A percentile compares a stretch with the other conserved stretches of the same genome.
Conservation (phyloP, 768 basidiomycete species). For the Leccinum aurantiacum region DNA sequence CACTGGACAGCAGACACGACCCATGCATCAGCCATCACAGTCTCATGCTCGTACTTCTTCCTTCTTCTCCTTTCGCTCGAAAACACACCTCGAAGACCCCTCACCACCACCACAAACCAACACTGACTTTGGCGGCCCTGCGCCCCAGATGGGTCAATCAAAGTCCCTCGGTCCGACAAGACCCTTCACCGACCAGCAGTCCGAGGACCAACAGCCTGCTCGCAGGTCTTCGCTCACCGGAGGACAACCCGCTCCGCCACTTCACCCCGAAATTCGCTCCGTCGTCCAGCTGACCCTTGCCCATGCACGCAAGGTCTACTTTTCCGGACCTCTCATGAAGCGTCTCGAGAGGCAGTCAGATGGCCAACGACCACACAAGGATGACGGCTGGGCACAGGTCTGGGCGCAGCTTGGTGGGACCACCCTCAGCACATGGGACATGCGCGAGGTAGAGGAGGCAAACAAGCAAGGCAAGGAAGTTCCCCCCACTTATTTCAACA, state of each 20-base stretch:
- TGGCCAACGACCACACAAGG: constrained; percentile 65
- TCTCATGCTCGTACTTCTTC: constrained; percentile 58
- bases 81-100: constrained; percentile 29
- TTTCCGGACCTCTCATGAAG: constrained; percentile 79
- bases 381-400: constrained; percentile 80
- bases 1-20: constrained; percentile 23
- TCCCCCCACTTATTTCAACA: constrained; percentile 84
- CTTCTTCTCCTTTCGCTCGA: constrained; percentile 62
- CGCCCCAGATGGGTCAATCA: constrained; percentile 35
- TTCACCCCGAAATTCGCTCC: constrained; percentile 83
- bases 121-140: constrained; percentile 19
- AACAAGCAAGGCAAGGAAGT: constrained; percentile 78
- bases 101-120: constrained; percentile 15
- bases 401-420: constrained; percentile 92
- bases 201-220: constrained; percentile 24
- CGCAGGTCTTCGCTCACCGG: constrained; percentile 23
- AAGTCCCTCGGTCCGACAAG: constrained; percentile 31
- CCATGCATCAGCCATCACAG: constrained; percentile 27
- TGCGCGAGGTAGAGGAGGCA: constrained; percentile 84
- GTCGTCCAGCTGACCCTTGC: constrained; percentile 71
- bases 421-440: constrained; percentile 89
- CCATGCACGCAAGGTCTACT: constrained; percentile 84
- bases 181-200: constrained; percentile 21
- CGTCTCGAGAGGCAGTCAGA: constrained; percentile 76
- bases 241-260: constrained; percentile 33